Base-by-base conservation (phyloP, 441 rosid genomes). In the Mallotus repandus region DNA sequence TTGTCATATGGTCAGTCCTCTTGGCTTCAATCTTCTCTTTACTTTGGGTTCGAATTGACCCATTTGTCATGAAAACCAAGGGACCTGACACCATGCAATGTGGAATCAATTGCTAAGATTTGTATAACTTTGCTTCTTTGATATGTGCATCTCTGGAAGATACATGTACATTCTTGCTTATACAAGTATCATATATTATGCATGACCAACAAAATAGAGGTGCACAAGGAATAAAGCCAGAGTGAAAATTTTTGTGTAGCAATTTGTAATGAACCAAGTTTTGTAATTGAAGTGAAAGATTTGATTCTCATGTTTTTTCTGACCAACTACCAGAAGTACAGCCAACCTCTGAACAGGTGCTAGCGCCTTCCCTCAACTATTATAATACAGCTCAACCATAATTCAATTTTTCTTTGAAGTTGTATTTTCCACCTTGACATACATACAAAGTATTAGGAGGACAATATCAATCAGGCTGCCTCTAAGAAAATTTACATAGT, bases 1-100 rank as follows among this genome's bases (percentile, higher is more conserved):
- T 92, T 68, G 97, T 94, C 57, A 90, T 94, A 64, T 94, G 98
- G 98, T 94, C 97, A 7, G 82, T 94, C 53, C 91, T 94, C 45
- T 77, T 94, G 80, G 97, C 97, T 21, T 94, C 97, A 10, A 90
- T 92, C 86, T 92, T 94, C 87, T 94, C 98, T 76, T 81, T 94
- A 89, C 88, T 94, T 75, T 92, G 97, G 97, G 97, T 94, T 15
- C 81, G 96, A 74, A 92, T 92, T 22, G 96, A 94, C 74, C 99
- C 99, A 4, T 94, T 92, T 73, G 97, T 91, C 76, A 69, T 94
- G 82, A 94, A 89, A 86, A 89, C 97, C 70, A 92, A 86, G 78
- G 99, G 98, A 79, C 98, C 98, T 77, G 89, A 82, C 72, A 87
- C 96, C 67, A 83, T 83, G 61, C 79, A 72, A 81, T 94, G 97